A percentile compares a stretch with the other conserved stretches of the same genome.
Evolutionary conservation across 2,329 filamentous ascomycete species (phyloP).

Genomic region (Stachybotrys echinatus): DNA sequence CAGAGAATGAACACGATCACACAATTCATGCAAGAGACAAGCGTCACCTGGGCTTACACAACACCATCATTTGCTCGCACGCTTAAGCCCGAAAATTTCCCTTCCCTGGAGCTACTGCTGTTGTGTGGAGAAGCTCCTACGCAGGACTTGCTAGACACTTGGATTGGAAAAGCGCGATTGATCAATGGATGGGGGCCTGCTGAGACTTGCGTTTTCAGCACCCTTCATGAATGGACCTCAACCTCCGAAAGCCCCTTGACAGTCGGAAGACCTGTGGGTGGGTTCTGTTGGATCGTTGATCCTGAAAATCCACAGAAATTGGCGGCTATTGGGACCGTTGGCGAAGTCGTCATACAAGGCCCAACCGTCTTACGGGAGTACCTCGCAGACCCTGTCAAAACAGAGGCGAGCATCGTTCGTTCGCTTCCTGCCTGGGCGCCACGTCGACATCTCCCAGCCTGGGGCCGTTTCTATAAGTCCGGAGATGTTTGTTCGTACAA

Average conservation of each 20-base stretch:
- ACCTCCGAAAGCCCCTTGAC: background rate
- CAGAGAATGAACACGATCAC: slow-evolving; percentile 9
- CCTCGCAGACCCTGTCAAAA: slow-evolving; percentile 12
- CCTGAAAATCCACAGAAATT: slow-evolving; percentile 9
- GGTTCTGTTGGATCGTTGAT: slow-evolving; percentile 14
- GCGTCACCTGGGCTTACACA: slow-evolving; percentile 14
- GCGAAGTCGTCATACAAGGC: slow-evolving; percentile 13
- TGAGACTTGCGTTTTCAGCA: slow-evolving; percentile 5
- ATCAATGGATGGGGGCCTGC: slow-evolving; percentile 6
- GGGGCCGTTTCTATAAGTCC: slow-evolving; percentile 16
- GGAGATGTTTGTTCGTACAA: background rate
- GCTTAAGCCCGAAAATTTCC: slow-evolving; percentile 7
- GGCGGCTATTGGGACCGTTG: slow-evolving; percentile 8
- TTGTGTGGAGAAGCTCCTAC: slow-evolving; percentile 13
- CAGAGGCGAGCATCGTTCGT: slow-evolving; percentile 20
- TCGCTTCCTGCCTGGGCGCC: slow-evolving; percentile 16
- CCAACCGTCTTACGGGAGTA: slow-evolving; percentile 17
- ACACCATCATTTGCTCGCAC: slow-evolving; percentile 15
- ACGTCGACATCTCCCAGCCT: slow-evolving; percentile 19
- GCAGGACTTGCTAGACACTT: slow-evolving; percentile 7
- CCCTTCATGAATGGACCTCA: background rate
- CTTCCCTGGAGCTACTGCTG: slow-evolving; percentile 8
- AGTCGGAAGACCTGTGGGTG: slow-evolving; percentile 3
- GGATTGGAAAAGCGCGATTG: slow-evolving; percentile 5
- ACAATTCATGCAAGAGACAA: slow-evolving; percentile 7